Conservation (phyloP, 495 filamentous ascomycete species). For the Aspergillus bridgeri region DNA sequence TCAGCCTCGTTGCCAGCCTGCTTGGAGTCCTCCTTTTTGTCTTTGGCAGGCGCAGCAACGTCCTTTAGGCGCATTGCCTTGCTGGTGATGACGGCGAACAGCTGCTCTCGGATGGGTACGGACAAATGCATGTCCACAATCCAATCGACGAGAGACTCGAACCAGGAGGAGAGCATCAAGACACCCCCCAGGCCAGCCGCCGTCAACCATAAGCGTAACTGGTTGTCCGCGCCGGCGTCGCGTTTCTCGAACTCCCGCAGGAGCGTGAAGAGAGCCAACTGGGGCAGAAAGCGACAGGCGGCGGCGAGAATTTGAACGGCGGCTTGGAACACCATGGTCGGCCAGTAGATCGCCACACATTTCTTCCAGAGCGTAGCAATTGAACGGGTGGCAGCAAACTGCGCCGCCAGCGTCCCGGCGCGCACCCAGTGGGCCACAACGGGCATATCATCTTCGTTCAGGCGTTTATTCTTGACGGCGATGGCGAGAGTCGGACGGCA, state of each 20-base stretch:
- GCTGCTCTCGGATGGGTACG: conserved; percentile 14
- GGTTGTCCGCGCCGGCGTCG: conserved; percentile 9
- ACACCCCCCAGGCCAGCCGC: conserved; percentile 8
- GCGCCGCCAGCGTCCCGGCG: conserved; percentile 6
- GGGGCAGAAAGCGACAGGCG: conserved; percentile 7
- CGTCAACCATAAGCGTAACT: conserved; percentile 11
- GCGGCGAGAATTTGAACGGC: conserved; percentile 8
- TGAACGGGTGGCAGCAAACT: neutral
- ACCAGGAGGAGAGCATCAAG: conserved; percentile 13
- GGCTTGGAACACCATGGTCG: conserved; percentile 1
- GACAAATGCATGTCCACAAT: conserved; percentile 12
- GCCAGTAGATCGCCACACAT: conserved; percentile 13
- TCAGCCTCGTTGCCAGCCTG: conserved; percentile 4
- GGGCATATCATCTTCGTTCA: conserved; percentile 56
- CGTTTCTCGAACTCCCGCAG: conserved; percentile 15
- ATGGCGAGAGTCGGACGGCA: conserved; percentile 42
- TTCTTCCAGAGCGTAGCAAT: conserved; percentile 7
- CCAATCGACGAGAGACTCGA: conserved; percentile 11
- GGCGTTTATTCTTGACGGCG: conserved; percentile 49
- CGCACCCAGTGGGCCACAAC: conserved; percentile 11
- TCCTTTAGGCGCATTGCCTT: conserved; percentile 14
- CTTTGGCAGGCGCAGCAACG: neutral
- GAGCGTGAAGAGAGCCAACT: conserved; percentile 7
- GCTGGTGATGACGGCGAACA: conserved; percentile 12
- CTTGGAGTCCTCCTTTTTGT: neutral